Evolutionary conservation across 352 stramenopile genomes (phyloP), one percentile per base, ranked within the genome.

Genomic region (Thraustochytrium striatum): DNA sequence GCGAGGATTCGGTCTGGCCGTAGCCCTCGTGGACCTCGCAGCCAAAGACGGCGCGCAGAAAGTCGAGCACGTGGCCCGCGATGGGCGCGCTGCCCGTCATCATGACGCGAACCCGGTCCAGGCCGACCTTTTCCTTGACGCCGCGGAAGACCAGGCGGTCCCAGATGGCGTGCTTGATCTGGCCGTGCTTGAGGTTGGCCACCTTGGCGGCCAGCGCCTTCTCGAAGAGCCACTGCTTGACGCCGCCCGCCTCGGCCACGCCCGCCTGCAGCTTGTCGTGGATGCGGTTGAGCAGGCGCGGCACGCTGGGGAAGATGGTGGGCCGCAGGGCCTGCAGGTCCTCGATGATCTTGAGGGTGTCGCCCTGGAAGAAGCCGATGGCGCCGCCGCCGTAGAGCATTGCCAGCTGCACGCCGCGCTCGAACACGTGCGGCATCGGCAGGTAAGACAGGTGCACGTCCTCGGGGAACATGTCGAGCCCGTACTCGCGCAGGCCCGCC

Each of bases 381-480:
- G 87, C 88, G 21, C 85, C 90, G 1, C 94, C 94, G 5, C 81
- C 78, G 8, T 84, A 83, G 30, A 97, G 86, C 11, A 93, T 83
- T 55, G 87, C 85, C 19, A 82, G 80, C 30, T 92, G 85, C 30
- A 97, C 88, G 9, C 90, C 87, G 13, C 94, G 88, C 87, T 99
- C 95, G 75, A 97, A 96, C 72, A 98, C 96, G 85, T 99, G 95
- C 2, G 95, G 91, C 16, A 98, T 85, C n/a, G 95, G 95, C 50
- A 99, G 86, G 83, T 98, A 98, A 3, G 90, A 97, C 43, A 99
- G 84, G 84, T 98, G 92, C 30, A 95, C 87, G 78, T 96, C 93
- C 16, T 87, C 86, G 13, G 84, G 65, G 3, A 61, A 61, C 11
- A 85, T 47, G 19, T 79, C 57, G 7, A 90, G 72, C 3, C 83